phyloP scores from a whole-genome alignment of 345 rosid species.

The Pistacia integerrima region DNA sequence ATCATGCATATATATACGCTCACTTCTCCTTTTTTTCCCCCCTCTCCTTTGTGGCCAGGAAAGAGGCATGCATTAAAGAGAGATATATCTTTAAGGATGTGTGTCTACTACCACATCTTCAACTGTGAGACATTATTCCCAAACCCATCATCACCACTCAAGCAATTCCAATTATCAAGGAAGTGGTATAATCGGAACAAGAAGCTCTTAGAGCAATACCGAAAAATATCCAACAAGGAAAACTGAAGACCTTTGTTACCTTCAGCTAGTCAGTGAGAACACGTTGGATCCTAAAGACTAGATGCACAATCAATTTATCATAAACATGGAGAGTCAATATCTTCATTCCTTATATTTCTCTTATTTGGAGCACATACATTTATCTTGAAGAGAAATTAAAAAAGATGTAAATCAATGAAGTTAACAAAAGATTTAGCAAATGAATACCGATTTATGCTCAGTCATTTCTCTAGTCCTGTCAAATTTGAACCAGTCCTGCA shows the following conservation, averaged over 20 bases:
- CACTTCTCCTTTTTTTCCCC: not conserved
- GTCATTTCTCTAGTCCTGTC: constrained; percentile 25
- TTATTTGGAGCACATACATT: not conserved
- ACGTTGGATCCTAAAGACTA: not conserved
- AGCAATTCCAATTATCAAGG: not conserved
- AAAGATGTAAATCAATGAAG: not conserved
- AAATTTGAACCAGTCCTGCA: constrained; percentile 59
- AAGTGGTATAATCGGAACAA: not conserved
- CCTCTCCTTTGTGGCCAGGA: not conserved
- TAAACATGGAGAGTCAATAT: not conserved
- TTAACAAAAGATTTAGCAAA: constrained; percentile 1
- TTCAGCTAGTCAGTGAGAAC: not conserved
- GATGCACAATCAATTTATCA: not conserved
- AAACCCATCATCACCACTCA: not conserved
- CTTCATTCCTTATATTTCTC: not conserved
- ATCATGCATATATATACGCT: not conserved
- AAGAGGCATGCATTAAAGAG: not conserved
- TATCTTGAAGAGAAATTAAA: not conserved
- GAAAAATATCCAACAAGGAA: not conserved
- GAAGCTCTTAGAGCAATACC: constrained; percentile 1
- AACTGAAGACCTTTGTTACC: not conserved
- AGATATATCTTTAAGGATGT: not conserved
- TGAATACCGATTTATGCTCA: constrained; percentile 39
- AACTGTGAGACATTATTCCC: not conserved
- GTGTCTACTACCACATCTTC: not conserved